Base-by-base conservation (phyloP, 1,284 basidiomycete genomes). In the Puccinia triticina region DNA sequence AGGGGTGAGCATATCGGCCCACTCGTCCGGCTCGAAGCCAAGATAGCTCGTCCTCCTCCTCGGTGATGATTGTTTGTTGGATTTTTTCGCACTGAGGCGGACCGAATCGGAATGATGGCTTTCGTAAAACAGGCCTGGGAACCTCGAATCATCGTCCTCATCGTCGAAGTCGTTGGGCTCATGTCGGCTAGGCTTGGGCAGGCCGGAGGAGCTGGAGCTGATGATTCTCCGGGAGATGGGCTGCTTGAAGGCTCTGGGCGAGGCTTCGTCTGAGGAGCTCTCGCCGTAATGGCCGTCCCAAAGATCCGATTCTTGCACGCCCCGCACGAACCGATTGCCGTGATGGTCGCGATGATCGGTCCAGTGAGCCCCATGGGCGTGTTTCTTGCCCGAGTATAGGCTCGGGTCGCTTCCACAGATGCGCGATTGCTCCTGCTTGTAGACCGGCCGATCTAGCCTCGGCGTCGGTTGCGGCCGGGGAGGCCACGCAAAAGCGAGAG, bases 1-100 rank as follows among this genome's bases (percentile, higher is more conserved):
- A 16, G 80, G 71, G 29, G 69, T 82, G 4, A 82, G n/a, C 71
- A 82, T 82, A 53, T 82, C 80, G 34, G 80, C 80, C 80, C 80
- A 82, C 14, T 74, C 71, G 46, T 82, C 72, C 11, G 57, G 72
- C 16, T 64, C 40, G 48, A 82, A 82, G 48, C 72, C 72, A 37
- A 82, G 80, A 66, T 74, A 82, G 50, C 59, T 64, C 32, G 80
- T 53, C 66, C 61, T 57, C 4, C 40, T 48, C 14, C 43, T 48
- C 18, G 53, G 34, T 32, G 77, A 81, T 32, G 37, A 37, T 61
- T 40, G 69, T 48, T 46, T 40, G 4, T 23, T 64, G 8, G 74
- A 46, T 46, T 77, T 37, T 43, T 77, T 55, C 8, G 74, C 29
- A 64, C 69, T 59, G 53, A 43, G 77, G 57, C 46, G 43, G 32